Conservation (phyloP, 2,329 filamentous ascomycete genomes). For the Apiospora saccharicola region DNA sequence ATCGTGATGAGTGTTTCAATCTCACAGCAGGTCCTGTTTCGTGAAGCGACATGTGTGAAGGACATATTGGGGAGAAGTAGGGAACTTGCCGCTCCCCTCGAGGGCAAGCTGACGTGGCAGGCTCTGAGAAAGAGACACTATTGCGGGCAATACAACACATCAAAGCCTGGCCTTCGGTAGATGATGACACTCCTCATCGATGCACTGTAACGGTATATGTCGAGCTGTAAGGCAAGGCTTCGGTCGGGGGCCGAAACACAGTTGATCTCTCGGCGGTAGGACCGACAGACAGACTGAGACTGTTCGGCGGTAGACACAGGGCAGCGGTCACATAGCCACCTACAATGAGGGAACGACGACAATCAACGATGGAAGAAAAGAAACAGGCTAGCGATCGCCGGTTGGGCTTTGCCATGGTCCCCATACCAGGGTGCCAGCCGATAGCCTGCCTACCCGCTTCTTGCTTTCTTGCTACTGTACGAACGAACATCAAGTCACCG, state of each 20-base stretch:
- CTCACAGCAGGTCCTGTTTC: not conserved
- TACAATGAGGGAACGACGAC: not conserved
- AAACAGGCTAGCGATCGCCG: not conserved
- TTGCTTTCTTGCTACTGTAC: slow-evolving; percentile 12
- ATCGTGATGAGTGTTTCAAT: not conserved
- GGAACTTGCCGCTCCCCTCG: not conserved
- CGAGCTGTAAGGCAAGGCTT: not conserved
- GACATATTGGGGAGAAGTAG: not conserved
- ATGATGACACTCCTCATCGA: not conserved
- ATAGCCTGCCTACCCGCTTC: slow-evolving; percentile 1
- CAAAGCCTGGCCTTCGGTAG: not conserved
- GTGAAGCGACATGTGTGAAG: not conserved
- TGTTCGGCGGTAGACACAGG: slow-evolving; percentile 2
- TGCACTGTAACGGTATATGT: slow-evolving; percentile 4
- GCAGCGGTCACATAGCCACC: slow-evolving; percentile 18
- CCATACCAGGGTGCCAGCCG: not conserved
- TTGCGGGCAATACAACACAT: not conserved
- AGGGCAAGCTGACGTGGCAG: slow-evolving; percentile 6
- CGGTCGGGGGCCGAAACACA: not conserved
- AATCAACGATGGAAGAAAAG: not conserved
- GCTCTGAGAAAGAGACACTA: not conserved
- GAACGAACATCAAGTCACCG: slow-evolving; percentile 8
- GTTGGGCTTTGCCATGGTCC: not conserved
- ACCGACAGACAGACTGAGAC: not conserved
- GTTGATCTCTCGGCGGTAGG: no score